These are phyloP conservation scores for Phytophthora multivora DNA, from an alignment of 352 stramenopile species.

Conservation along the genomic window DNA sequence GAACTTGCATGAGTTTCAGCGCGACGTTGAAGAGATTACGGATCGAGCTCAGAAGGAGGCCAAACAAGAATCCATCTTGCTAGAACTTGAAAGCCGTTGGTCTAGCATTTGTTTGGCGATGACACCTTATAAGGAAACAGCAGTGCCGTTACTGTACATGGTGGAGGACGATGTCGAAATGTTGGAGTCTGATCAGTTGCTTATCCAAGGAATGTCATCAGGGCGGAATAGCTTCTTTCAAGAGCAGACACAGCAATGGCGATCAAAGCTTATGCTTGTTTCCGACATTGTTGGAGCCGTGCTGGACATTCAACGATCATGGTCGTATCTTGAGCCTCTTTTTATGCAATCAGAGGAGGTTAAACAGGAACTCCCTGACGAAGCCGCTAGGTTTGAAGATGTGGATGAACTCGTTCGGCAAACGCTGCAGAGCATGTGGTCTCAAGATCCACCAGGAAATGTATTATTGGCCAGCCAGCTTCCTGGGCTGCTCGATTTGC, in stretches of 20 bases:
- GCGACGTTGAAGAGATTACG: constrained; percentile 91
- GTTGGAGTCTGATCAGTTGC: constrained; percentile 94
- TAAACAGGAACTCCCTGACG: constrained; percentile 92
- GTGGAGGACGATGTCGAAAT: constrained; percentile 94
- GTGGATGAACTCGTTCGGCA: constrained; percentile 85
- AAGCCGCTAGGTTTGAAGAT: constrained; percentile 85
- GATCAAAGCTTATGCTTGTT: constrained; percentile 62
- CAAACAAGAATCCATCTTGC: constrained; percentile 87
- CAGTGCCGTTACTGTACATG: constrained; percentile 86
- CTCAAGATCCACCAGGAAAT: constrained; percentile 68
- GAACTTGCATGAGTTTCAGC: constrained; percentile 77
- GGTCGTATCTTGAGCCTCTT: constrained; percentile 95
- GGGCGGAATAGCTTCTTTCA: constrained; percentile 78
- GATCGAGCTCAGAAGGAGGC: constrained; percentile 92
- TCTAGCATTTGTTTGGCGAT: constrained; percentile 75
- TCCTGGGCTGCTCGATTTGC: constrained; percentile 68
- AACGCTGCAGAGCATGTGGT: constrained; percentile 81
- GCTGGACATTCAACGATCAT: constrained; percentile 94
- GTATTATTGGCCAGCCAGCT: constrained; percentile 81
- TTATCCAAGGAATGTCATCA: constrained; percentile 93
- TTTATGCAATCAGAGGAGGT: constrained; percentile 96
- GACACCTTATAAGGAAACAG: constrained; percentile 87
- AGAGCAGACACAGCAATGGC: constrained; percentile 58
- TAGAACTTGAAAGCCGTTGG: constrained; percentile 85
- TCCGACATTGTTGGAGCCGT: constrained; percentile 89